Evolutionary conservation across 495 filamentous ascomycete species (phyloP).

Genomic region (Annulohypoxylon maeteangense): DNA sequence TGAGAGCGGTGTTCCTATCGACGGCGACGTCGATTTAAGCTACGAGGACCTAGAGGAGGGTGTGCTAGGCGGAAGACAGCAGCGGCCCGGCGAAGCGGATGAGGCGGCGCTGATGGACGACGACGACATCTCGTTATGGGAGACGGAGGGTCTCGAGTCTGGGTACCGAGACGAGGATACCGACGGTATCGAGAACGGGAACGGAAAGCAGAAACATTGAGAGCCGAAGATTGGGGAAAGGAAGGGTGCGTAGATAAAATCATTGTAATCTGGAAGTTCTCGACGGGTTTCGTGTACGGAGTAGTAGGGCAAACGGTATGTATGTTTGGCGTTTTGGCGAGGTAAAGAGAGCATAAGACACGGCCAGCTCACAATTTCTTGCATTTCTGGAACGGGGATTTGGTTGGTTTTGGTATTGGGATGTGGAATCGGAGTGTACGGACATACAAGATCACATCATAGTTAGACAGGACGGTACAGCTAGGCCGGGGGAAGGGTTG

Average conservation of each 20-base stretch:
- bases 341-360: constrained; percentile 24
- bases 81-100: constrained; percentile 51
- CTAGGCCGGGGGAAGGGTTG: background rate
- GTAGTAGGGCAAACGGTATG: background rate
- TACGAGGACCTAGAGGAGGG: constrained; percentile 44
- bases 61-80: constrained; percentile 22
- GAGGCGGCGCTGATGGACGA: constrained; percentile 61
- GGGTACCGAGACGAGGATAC: constrained; percentile 52
- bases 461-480: constrained; percentile 14
- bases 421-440: background rate
- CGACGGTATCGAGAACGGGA: background rate
- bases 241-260: background rate
- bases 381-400: constrained; percentile 20
- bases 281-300: background rate
- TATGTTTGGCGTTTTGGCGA: constrained; percentile 29
- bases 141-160: constrained; percentile 56
- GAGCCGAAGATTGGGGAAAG: background rate
- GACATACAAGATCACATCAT: background rate
- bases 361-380: constrained; percentile 11
- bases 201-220: constrained; percentile 1
- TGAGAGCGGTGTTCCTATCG: constrained; percentile 22
- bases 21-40: constrained; percentile 52
- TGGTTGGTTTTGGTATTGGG: background rate
- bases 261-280: constrained; percentile 1
- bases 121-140: constrained; percentile 70